Evolutionary conservation across 2,329 filamentous ascomycete genomes (phyloP).

Genomic region (Magnaporthiopsis incrustans): DNA sequence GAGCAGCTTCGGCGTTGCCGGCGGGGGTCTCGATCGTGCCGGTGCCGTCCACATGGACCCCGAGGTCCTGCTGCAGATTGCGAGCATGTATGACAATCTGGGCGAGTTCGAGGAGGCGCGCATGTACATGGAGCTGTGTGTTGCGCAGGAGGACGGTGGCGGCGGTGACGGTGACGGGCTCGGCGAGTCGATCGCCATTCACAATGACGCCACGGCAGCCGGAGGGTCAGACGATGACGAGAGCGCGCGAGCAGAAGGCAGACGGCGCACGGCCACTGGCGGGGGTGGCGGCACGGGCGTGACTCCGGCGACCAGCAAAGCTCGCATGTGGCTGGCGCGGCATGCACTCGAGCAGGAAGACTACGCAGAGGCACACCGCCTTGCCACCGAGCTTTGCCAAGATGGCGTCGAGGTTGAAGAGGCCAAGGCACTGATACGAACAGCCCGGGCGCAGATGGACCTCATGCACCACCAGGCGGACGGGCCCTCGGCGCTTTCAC

Average conservation of each 20-base stretch:
- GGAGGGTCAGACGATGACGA: conserved; percentile 27
- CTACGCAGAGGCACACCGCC: conserved; percentile 65
- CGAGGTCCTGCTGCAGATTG: conserved; percentile 84
- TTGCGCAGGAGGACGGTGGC: conserved; percentile 79
- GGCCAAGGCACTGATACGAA: conserved; percentile 84
- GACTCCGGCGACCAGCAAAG: conserved; percentile 84
- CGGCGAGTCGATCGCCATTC: conserved; percentile 45
- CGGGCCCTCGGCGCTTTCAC: neutral
- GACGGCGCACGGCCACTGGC: conserved; percentile 28
- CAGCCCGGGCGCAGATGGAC: conserved; percentile 72
- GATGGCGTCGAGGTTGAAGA: conserved; percentile 96
- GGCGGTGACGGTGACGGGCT: conserved; percentile 25
- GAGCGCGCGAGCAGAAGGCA: conserved; percentile 5
- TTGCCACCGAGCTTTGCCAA: conserved; percentile 87
- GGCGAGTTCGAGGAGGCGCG: conserved; percentile 73
- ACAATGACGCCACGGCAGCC: conserved; percentile 35
- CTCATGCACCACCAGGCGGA: conserved; percentile 1
- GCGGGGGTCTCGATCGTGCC: conserved; percentile 39
- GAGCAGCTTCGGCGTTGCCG: conserved; percentile 39
- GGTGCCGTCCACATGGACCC: conserved; percentile 64
- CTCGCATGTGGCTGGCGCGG: conserved; percentile 85
- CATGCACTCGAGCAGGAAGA: conserved; percentile 71
- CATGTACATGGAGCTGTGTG: conserved; percentile 90
- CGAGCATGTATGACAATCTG: conserved; percentile 76
- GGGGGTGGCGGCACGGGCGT: conserved; percentile 63